These are phyloP conservation scores for Cutaneotrichosporon cyanovorans DNA, from an alignment of 1,284 basidiomycete species.

Conservation along the genomic window DNA sequence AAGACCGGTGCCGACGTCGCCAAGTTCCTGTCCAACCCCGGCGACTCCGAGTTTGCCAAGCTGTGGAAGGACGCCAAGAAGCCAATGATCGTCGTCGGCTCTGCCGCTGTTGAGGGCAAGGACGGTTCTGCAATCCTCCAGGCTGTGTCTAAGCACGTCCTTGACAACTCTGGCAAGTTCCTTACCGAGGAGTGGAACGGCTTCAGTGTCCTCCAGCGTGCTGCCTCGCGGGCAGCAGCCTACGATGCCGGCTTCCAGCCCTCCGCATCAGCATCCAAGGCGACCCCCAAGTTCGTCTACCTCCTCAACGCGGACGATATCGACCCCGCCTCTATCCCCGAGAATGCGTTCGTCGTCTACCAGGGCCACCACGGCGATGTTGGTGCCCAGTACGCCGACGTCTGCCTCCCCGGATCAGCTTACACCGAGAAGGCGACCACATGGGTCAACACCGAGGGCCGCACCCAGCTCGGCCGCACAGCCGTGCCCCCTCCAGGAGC, in stretches of 20 bases:
- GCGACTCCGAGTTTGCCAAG: slow-evolving; percentile 58
- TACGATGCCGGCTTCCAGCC: slow-evolving; percentile 92
- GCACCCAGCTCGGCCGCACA: slow-evolving; percentile 80
- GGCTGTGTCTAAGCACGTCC: slow-evolving; percentile 70
- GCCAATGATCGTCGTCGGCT: slow-evolving; percentile 90
- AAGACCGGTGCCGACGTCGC: slow-evolving; percentile 68
- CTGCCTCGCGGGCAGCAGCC: slow-evolving; percentile 86
- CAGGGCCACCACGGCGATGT: slow-evolving; percentile 98
- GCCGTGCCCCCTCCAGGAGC: slow-evolving; percentile 95
- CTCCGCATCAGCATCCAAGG: slow-evolving; percentile 63
- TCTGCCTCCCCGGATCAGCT: slow-evolving; percentile 84
- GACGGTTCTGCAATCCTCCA: slow-evolving; percentile 77
- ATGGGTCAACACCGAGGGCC: slow-evolving; percentile 97
- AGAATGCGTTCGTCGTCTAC: slow-evolving; percentile 95
- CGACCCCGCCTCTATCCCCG: slow-evolving; percentile 80
- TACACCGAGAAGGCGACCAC: slow-evolving; percentile 95
- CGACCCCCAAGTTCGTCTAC: slow-evolving; percentile 91
- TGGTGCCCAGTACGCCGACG: slow-evolving; percentile 93
- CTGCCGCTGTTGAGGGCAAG: slow-evolving; percentile 74
- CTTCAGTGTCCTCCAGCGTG: slow-evolving; percentile 82
- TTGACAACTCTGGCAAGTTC: slow-evolving; percentile 66
- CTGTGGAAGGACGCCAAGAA: slow-evolving; percentile 87
- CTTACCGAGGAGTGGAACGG: slow-evolving; percentile 92
- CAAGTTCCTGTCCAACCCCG: slow-evolving; percentile 70
- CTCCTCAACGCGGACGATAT: slow-evolving; percentile 95